phyloP scores from a whole-genome alignment of 805 yeast species.

The Cyberlindnera japonica region DNA sequence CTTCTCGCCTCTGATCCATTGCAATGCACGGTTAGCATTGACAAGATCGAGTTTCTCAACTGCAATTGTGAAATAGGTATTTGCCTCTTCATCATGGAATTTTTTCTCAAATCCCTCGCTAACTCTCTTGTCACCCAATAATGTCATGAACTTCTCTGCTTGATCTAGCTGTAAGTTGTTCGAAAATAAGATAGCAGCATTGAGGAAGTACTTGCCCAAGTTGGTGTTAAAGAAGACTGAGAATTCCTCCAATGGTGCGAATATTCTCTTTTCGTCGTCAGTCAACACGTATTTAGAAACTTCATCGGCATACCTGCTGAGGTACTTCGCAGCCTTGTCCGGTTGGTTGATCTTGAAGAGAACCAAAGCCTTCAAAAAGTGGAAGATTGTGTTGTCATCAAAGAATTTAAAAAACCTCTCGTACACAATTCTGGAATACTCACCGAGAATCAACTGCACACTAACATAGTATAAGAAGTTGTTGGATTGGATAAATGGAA shows the following conservation, averaged over 20 bases:
- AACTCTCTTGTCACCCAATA: conserved; percentile 22
- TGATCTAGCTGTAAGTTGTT: conserved; percentile 27
- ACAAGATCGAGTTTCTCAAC: conserved; percentile 30
- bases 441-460: conserved; percentile 13
- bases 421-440: conserved; percentile 13
- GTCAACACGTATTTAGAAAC: conserved; percentile 27
- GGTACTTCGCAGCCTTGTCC: conserved; percentile 29
- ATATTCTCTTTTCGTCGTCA: conserved; percentile 21
- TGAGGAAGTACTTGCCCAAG: conserved; percentile 35
- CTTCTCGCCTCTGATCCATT: conserved; percentile 18
- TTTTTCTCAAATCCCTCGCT: conserved; percentile 23
- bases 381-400: conserved; percentile 18
- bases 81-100: conserved; percentile 21
- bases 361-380: conserved; percentile 22
- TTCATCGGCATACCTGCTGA: conserved; percentile 27
- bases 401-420: conserved; percentile 18
- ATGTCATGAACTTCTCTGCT: conserved; percentile 35
- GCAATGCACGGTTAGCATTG: conserved; percentile 34
- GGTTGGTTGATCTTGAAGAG: conserved; percentile 27
- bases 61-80: conserved; percentile 27
- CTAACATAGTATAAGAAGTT: conserved; percentile 16
- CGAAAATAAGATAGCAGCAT: conserved; percentile 36
- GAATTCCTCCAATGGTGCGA: conserved; percentile 24
- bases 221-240: conserved; percentile 29
- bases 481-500: conserved; percentile 20